Percentiles rank a stretch among this genome's conserved stretches.
Conservation (phyloP, 2,329 filamentous ascomycete genomes). For the Pestalotiopsis sp. region DNA sequence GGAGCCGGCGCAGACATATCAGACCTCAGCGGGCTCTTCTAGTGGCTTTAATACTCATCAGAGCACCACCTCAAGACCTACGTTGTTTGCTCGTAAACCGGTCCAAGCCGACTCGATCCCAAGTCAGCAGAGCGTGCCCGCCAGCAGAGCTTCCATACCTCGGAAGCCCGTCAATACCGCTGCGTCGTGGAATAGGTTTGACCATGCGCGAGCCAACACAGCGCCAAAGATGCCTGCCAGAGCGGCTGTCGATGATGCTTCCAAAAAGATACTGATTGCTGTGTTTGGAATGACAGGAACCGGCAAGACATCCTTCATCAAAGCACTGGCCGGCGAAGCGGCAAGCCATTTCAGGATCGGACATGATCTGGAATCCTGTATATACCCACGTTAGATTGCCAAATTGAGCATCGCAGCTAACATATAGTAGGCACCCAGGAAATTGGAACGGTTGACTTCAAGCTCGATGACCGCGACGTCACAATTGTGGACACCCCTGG, state of each 20-base stretch:
- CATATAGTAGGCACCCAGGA: background rate
- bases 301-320: background rate
- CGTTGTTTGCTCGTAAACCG: background rate
- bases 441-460: background rate
- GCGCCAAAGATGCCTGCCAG: too few relatives aligned
- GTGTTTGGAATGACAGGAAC: background rate
- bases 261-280: background rate
- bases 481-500: background rate
- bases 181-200: background rate
- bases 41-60: background rate
- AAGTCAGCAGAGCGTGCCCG: background rate
- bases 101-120: background rate
- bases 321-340: background rate
- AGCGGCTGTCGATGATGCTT: too few relatives aligned
- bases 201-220: too few relatives aligned
- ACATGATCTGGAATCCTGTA: background rate
- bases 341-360: background rate
- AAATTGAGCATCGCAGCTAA: background rate
- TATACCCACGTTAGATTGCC: background rate
- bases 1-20: background rate
- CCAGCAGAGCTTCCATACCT: background rate
- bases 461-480: background rate
- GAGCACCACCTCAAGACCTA: background rate
- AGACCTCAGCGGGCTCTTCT: background rate
- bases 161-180: background rate